Conservation (phyloP, 768 basidiomycete genomes). For the Calocybe cyanea region DNA sequence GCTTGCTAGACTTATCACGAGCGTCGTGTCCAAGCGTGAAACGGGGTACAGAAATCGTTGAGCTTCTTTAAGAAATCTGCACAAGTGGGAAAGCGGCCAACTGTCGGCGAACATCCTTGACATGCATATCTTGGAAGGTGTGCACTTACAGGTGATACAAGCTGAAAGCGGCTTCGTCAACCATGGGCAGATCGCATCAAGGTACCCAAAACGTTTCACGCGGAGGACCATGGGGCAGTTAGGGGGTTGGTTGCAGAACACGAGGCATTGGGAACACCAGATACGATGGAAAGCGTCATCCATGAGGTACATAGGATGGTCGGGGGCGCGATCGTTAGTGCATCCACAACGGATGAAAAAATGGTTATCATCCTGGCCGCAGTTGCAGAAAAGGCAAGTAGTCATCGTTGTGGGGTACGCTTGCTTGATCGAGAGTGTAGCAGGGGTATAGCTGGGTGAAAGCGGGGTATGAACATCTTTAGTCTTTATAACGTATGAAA, state of each 20-base stretch:
- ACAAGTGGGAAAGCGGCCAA: neutral
- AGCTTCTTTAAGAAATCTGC: constrained; percentile 6
- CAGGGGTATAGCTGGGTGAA: neutral
- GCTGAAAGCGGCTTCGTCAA: constrained; percentile 12
- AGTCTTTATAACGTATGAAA: constrained; percentile 12
- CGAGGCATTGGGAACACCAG: constrained; percentile 30
- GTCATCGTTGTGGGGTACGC: constrained; percentile 2
- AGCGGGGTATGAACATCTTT: neutral
- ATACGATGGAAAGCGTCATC: constrained; percentile 29
- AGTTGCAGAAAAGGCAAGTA: constrained; percentile 14
- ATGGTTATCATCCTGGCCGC: constrained; percentile 17
- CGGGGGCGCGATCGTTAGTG: constrained; percentile 22
- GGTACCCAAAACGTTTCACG: constrained; percentile 10
- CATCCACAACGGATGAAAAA: constrained; percentile 33
- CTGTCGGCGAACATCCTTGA: neutral
- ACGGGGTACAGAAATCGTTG: constrained; percentile 1
- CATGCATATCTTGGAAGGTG: too few species aligned
- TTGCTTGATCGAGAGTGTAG: neutral
- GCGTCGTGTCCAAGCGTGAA: neutral
- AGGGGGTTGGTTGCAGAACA: constrained; percentile 23
- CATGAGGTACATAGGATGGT: constrained; percentile 26
- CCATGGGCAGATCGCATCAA: constrained; percentile 11
- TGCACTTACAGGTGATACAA: constrained; percentile 15
- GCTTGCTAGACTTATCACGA: neutral
- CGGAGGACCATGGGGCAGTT: constrained; percentile 18